These are phyloP conservation scores for Dictyostelium purpureum DNA, from an alignment of 78 protist genomes.

Conservation along the genomic window DNA sequence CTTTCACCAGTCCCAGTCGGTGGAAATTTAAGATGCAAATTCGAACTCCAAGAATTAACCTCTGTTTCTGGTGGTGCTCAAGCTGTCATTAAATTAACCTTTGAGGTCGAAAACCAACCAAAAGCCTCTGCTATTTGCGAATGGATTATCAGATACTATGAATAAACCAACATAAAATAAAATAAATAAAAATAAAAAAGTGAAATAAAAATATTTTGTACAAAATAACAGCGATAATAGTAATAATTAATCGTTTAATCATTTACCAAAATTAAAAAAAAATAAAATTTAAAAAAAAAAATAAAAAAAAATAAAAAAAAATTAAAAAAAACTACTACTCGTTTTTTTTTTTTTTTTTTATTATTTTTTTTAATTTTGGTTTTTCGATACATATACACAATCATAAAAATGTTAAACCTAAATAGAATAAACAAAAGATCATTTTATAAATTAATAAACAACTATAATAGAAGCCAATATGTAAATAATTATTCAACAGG, in stretches of 20 bases:
- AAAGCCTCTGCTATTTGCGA: conserved; percentile 63
- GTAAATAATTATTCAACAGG: not conserved
- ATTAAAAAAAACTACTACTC: not conserved
- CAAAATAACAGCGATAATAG: no score
- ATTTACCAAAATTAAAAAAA: not conserved
- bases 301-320: not conserved
- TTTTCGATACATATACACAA: not conserved
- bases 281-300: not conserved
- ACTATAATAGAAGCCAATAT: not conserved
- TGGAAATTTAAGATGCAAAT: conserved; percentile 43
- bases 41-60: conserved; percentile 46
- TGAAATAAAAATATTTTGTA: not conserved
- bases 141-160: conserved; percentile 58
- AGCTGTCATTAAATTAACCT: conserved; percentile 61
- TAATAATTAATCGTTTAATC: not conserved
- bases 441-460: not conserved
- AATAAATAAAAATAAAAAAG: not conserved
- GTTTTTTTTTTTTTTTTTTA: not conserved
- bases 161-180: not conserved
- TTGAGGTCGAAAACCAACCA: conserved; percentile 29
- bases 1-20: conserved; percentile 74
- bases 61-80: conserved; percentile 38
- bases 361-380: not conserved
- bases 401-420: not conserved
- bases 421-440: not conserved